Percentiles rank a stretch among this genome's conserved stretches.
Evolutionary conservation across 441 rosid genomes (phyloP).

Genomic region (Erysimum cheiri): DNA sequence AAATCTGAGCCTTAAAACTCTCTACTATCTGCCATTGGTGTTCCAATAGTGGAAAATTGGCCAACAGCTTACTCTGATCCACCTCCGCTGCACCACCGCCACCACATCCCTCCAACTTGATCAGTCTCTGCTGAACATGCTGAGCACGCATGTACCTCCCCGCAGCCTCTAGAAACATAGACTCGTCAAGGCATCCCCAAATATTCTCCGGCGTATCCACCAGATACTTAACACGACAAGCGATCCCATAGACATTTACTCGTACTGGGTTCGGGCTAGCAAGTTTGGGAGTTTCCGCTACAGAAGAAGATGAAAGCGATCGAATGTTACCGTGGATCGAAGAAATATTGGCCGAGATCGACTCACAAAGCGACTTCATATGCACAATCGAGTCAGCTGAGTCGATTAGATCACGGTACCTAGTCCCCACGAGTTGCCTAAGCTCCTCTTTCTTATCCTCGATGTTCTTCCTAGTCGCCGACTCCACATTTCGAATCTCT

Average conservation of each 20-base stretch:
- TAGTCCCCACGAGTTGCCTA: conserved; percentile 84
- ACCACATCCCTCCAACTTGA: conserved; percentile 38
- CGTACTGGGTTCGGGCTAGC: conserved; percentile 48
- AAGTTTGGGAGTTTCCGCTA: conserved; percentile 59
- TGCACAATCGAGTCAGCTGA: conserved; percentile 91
- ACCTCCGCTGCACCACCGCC: conserved; percentile 40
- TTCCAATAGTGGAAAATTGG: conserved; percentile 85
- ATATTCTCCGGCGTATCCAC: conserved; percentile 98
- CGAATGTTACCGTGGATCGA: conserved; percentile 64
- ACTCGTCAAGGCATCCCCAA: conserved; percentile 98
- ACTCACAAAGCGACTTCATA: conserved; percentile 84
- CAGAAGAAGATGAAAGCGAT: conserved; percentile 67
- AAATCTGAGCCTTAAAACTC: conserved; percentile 93
- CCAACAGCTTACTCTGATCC: conserved; percentile 61
- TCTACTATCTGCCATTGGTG: conserved; percentile 99
- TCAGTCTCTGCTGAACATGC: conserved; percentile 71
- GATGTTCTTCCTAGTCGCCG: conserved; percentile 75
- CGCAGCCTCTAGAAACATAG: conserved; percentile 92
- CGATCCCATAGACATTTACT: conserved; percentile 67
- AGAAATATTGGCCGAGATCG: conserved; percentile 69
- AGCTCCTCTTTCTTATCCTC: conserved; percentile 93
- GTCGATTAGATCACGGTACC: conserved; percentile 93
- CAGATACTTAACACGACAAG: conserved; percentile 92
- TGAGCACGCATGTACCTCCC: conserved; percentile 86
- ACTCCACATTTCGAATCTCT: conserved; percentile 82